Base-by-base conservation (phyloP, 148 eudicot genomes). In the Dysphania ambrosioides region DNA sequence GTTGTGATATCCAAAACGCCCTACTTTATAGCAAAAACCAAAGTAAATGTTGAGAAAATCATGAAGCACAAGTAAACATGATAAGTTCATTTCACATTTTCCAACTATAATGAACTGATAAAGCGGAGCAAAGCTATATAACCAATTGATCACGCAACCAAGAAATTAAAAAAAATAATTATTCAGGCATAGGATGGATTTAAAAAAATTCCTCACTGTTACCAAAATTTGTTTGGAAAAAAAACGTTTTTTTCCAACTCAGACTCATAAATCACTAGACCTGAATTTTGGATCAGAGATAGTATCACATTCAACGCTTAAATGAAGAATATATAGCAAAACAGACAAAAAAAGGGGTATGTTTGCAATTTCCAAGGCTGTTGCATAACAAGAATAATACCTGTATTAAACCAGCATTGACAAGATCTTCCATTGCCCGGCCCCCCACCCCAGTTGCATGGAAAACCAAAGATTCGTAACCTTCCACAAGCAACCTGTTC, bases 371-470 rank as follows among this genome's bases (percentile, higher is more conserved):
- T 31, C 8, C n/a, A 65, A 56, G 31, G 1, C 56, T 24, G 44
- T 53, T 55, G 23, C 36, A 56, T 35, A 32, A 16, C 47, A 26
- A 10, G n/a, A 31, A 56, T 31, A 8, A 67, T 77, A 92, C 99
- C 97, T 92, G 93, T 78, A 95, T 90, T 71, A 95, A 82, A 79
- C 97, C 97, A 42, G 79, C 92, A 82, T 79, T 83, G 83, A 95
- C 97, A 53, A 95, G 88, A 79, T 92, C 91, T 79, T 95, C 99
- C 99, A 92, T 95, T 26, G 99, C 97, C 77, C 91, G 86, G 35
- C 99, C 99, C 18, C 99, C 99, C 40, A 95, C 91, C 59, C 99
- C 99, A 59, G 99, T 95, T 70, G 99, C 99, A 81, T 95, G 99
- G 73, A 95, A 95, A 78, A 95, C 88, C 86, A 95, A 78, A 51